Base-by-base conservation (phyloP, 441 rosid species). In the Pelargonium fulgidum region DNA sequence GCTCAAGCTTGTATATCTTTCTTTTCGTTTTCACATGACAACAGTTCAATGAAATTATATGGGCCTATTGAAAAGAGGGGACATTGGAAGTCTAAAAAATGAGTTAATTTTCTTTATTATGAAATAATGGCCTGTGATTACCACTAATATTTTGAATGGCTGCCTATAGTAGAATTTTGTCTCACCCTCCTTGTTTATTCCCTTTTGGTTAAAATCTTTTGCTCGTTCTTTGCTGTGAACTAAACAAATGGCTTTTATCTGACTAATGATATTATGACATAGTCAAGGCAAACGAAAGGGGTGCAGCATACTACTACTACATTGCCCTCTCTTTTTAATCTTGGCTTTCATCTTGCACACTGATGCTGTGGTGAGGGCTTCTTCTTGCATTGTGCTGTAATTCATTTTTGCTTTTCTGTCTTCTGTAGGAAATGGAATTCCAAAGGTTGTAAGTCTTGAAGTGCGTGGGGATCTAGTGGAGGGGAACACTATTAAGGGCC, bases 401-500 rank as follows among this genome's bases (percentile, higher is more conserved):
- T 70, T 47, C 41, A 72, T 61, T 65, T 67, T 62, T 69, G 56
- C 39, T 26, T 67, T 66, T 72, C 22, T 78, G 64, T 70, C 42
- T 66, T 81, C 68, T 47, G 24, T 76, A 94, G 99, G 99, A 72
- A 89, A 75, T 79, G 95, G 95, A 75, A 87, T 92, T 74, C 99
- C 99, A 67, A 94, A 92, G 85, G 98, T 85, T 84, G 84, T 87
- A 76, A 85, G 80, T 83, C 91, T 94, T 80, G 98, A 94, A 83
- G 89, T 94, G 68, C 77, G 54, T 2, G 99, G 99, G 50, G 94
- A 87, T 73, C 84, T 94, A 65, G 86, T 92, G 54, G 99, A 94
- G 79, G 99, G 98, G 73, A 87, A 85, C 72, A 64, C 77, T 64
- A 67, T 94, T 73, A 87, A 77, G 73, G 98, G 97, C 65, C 76